These are phyloP conservation scores for Guadua angustifolia DNA, from an alignment of 176 grass and related monocot species.

Conservation along the genomic window DNA sequence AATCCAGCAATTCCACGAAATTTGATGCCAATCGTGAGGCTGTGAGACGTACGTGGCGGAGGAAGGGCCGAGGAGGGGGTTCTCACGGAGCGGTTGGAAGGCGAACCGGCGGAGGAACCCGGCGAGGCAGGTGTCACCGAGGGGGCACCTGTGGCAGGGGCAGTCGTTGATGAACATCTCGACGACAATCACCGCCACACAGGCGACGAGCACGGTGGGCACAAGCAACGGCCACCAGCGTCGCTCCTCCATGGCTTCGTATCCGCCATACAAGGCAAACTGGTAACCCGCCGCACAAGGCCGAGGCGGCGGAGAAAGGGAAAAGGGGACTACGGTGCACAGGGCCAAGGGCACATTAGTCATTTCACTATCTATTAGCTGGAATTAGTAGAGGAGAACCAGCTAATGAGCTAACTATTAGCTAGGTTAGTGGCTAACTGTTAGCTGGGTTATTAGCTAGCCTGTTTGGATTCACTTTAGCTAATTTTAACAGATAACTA, in stretches of 20 bases:
- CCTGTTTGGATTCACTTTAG: too few species aligned
- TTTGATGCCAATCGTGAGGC: neutral
- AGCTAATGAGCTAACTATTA: too few species aligned
- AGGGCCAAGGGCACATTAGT: too few species aligned
- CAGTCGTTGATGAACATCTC: constrained; percentile 95
- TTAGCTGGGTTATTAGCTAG: too few species aligned
- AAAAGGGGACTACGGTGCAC: too few species aligned
- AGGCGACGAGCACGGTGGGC: constrained; percentile 63
- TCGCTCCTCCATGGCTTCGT: constrained; percentile 55
- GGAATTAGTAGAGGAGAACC: too few species aligned
- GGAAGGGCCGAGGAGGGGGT: constrained; percentile 85
- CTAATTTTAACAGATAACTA: too few species aligned
- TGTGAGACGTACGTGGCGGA: constrained; percentile 64
- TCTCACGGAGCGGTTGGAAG: constrained; percentile 84
- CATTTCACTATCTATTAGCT: too few species aligned
- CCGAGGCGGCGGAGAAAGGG: too few species aligned
- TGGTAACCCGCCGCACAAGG: constrained; percentile 42
- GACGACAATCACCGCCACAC: constrained; percentile 71
- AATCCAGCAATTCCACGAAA: neutral
- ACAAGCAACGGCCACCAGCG: constrained; percentile 80
- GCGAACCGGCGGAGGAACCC: constrained; percentile 72
- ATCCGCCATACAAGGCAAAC: constrained; percentile 32
- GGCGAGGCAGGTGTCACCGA: constrained; percentile 57
- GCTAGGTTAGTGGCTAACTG: too few species aligned
- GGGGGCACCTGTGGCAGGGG: constrained; percentile 47